Evolutionary conservation across 441 rosid genomes (phyloP).

Genomic region (Mallotus repandus): DNA sequence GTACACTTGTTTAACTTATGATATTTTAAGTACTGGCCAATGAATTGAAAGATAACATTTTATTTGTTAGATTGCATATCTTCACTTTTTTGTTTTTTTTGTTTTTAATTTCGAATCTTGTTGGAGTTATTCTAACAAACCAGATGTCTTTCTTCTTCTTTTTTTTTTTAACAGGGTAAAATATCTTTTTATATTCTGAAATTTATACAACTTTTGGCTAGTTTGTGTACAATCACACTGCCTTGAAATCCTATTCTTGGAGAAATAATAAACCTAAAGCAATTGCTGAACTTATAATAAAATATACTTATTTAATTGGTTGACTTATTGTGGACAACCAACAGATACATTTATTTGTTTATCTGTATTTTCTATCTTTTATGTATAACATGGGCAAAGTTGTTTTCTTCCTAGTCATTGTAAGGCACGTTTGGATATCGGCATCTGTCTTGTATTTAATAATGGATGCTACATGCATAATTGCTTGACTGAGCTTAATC

Average conservation of each 20-base stretch:
- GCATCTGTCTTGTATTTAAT: neutral
- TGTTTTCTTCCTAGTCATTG: neutral
- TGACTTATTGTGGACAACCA: neutral
- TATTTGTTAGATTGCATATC: neutral
- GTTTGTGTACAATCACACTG: no score
- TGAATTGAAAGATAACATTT: neutral
- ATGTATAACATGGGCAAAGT: neutral
- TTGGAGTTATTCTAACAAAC: no score
- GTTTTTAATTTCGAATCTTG: neutral
- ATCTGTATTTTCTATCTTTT: neutral
- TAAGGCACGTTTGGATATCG: neutral
- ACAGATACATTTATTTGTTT: neutral
- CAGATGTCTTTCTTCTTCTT: no score
- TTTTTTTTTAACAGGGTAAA: no score
- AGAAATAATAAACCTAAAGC: neutral
- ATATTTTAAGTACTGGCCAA: neutral
- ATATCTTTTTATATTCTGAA: no score
- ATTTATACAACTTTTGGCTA: no score
- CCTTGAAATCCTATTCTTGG: neutral
- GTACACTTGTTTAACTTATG: conserved; percentile 30
- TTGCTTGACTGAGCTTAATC: no score
- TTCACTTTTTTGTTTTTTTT: neutral
- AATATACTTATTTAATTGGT: neutral
- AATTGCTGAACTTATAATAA: no score
- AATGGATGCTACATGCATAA: neutral